These are phyloP conservation scores for Aphelidium insulamus DNA, from an alignment of 371 early-diverging fungal genomes.

Conservation along the genomic window DNA sequence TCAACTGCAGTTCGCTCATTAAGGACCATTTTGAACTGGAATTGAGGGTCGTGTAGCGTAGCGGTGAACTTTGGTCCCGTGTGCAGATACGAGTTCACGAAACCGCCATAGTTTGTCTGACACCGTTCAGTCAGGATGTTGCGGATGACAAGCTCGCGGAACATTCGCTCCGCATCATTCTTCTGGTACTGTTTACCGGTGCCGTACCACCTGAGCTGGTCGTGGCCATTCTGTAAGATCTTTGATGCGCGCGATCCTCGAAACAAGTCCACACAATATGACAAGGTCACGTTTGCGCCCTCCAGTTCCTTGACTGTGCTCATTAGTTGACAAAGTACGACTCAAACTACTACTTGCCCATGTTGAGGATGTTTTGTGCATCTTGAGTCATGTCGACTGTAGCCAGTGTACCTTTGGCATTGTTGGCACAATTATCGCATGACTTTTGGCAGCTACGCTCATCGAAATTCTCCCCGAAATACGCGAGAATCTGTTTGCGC, in stretches of 20 bases:
- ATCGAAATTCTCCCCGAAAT: conserved; percentile 88
- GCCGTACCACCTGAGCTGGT: conserved; percentile 29
- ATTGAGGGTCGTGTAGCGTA: background rate
- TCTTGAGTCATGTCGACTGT: conserved; percentile 28
- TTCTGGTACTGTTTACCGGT: conserved; percentile 26
- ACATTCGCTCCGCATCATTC: conserved; percentile 37
- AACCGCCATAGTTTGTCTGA: conserved; percentile 12
- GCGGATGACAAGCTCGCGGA: conserved; percentile 29
- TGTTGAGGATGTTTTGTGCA: conserved; percentile 22
- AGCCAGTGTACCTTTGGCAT: conserved; percentile 3
- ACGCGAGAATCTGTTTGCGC: conserved; percentile 65
- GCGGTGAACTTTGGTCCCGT: background rate
- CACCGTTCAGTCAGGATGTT: conserved; percentile 28
- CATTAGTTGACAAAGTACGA: background rate
- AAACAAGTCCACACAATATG: conserved; percentile 53
- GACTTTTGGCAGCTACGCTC: conserved; percentile 39
- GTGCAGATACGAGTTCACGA: conserved; percentile 7
- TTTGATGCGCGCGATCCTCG: conserved; percentile 39
- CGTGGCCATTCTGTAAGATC: conserved; percentile 21
- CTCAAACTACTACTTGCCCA: conserved; percentile 8
- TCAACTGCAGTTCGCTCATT: background rate
- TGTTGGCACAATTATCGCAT: conserved; percentile 76
- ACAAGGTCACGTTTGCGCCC: conserved; percentile 35
- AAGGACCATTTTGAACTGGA: too few species aligned
- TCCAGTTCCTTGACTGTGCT: conserved; percentile 16